Base-by-base conservation (phyloP, 169 alveolate genomes). In the Plasmodium reichenowi region DNA sequence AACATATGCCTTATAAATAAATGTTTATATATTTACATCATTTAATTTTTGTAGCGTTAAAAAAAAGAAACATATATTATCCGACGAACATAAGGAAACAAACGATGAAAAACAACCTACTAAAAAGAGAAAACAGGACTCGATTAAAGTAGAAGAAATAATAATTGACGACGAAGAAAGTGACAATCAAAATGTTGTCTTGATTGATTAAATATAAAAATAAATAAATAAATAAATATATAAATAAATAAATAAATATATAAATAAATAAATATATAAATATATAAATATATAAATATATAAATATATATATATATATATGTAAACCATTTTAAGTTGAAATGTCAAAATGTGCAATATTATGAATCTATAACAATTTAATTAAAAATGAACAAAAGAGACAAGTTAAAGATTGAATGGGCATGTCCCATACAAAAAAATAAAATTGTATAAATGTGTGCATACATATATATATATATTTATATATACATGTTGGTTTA, bases 101-200 rank as follows among this genome's bases (percentile, higher is more conserved):
- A 43, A 48, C 22, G 76, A 80, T 4, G 10, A 38, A 38, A 38
- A 7, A 2, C 7, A 38, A 9, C 47, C 9, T 38, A 38, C 47
- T 38, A 68, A 56, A 52, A 54, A 56, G 52, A 59, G 38, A 72
- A 62, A 50, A 3, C 52, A 45, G 13, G 29, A 58, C 48, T 22
- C 9, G 17, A 26, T 12, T 12, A 68, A 26, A 62, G 45, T 68
- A 29, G 78, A 80, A 32, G 90, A 80, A 68, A 80, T 80, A 58
- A 47, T 68, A 47, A 80, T 80, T 22, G 90, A 80, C 13, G 83
- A 80, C 50, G 72, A 56, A n/a, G 58, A 38, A 66, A 68, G 52
- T 47, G 54, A 67, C 47, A 48, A 80, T 4, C 72, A 67, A 32
- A 32, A 56, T 8, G n/a, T 80, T 10, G 80, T 80, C 15, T 20